Evolutionary conservation across 2,329 filamentous ascomycete genomes (phyloP).

Genomic region (Pseudogymnoascus sp.): DNA sequence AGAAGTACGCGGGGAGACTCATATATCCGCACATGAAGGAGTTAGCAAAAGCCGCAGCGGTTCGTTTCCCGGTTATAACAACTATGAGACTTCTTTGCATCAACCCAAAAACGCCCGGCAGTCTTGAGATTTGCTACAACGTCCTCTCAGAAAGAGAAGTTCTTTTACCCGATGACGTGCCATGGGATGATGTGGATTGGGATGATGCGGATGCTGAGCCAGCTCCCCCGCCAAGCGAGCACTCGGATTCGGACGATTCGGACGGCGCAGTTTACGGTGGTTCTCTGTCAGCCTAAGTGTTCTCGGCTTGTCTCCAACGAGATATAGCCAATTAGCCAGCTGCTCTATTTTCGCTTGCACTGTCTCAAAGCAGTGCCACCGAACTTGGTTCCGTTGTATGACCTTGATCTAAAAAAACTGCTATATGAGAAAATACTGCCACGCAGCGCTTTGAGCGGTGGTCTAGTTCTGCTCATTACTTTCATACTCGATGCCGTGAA

Average conservation of each 20-base stretch:
- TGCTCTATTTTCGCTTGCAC: neutral
- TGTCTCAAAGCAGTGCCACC: neutral
- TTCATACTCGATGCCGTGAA: neutral
- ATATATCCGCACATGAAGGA: neutral
- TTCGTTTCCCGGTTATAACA: neutral
- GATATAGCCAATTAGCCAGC: neutral
- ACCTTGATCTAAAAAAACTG: neutral
- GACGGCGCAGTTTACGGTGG: neutral
- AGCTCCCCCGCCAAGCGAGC: neutral
- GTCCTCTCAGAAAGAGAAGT: neutral
- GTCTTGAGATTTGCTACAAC: neutral
- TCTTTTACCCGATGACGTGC: neutral
- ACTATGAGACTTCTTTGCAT: neutral
- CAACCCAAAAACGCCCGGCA: neutral
- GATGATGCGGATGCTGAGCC: slow-evolving; percentile 1
- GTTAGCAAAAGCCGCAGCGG: neutral
- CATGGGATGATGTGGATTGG: slow-evolving; percentile 2
- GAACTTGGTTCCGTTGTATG: neutral
- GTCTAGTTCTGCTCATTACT: neutral
- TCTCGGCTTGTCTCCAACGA: neutral
- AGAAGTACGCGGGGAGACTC: neutral
- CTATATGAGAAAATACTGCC: neutral
- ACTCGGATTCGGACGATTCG: neutral
- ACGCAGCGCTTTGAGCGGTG: neutral
- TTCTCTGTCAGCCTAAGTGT: neutral